Evolutionary conservation across 2,329 filamentous ascomycete genomes (phyloP), one percentile per base, ranked within the genome.

Genomic region (Colletotrichum viniferum): DNA sequence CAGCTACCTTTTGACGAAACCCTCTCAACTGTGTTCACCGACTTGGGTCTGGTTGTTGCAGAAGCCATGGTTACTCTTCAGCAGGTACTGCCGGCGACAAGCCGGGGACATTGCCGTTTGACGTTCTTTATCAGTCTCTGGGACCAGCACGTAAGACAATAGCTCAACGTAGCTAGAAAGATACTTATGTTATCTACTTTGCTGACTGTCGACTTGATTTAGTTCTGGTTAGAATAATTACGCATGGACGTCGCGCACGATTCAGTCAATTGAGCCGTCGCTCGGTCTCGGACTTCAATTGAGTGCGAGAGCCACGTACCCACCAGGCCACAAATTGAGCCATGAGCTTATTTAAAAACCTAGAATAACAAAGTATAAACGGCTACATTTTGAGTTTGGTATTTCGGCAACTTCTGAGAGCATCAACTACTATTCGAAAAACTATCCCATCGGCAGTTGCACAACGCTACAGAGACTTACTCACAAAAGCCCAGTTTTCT

Each of bases 181-280:
- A 24, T 24, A 48, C 38, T 48, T 48, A 48, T 48, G 10, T 0
- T 4, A 48, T 48, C 43, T 0, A n/a, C 4, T 5, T 1, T 12
- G 1, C 18, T 13, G 0, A 0, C 2, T 21, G 2, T 48, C 18
- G 2, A 1, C 4, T 21, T 1, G 0, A 21, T 21, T 21, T 13
- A 0, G 2, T 21, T 52, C 43, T 52, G 1, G 43, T 21, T 52
- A n/a, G 1, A 1, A 21, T 52, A 1, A 52, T 1, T 48, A 48
- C 38, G 2, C 1, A 48, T 2, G 0, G 43, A 0, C 6, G 43
- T 52, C 2, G 43, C 43, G 43, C 43, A 52, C 6, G 43, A 52
- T 52, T 52, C 43, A 52, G 43, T 21, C 43, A 52, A 2, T 2
- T 52, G 12, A 7, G n/a, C 43, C n/a, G n/a, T 21, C 43, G n/a